Base-by-base conservation (phyloP, 2,329 filamentous ascomycete species). In the Xylariaceae sp. region DNA sequence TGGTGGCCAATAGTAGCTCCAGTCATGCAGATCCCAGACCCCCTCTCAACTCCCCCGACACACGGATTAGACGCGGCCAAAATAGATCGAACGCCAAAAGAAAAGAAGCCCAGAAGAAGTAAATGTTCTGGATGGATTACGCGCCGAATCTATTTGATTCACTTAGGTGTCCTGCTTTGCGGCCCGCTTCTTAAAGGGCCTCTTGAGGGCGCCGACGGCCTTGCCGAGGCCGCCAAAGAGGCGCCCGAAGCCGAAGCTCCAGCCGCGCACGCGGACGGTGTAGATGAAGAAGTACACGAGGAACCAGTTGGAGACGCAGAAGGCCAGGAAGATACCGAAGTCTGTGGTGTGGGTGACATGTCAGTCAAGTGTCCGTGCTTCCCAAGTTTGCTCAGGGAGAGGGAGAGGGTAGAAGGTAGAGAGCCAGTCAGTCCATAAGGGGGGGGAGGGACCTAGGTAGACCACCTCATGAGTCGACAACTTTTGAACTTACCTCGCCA, bases 251-350 rank as follows among this genome's bases (percentile, higher is more conserved):
- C 81, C 83, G 56, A 87, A 87, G 15, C 60, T 72, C 80, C 80
- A 87, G 6, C 78, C 72, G 43, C 69, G 70, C 35, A 87, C 73
- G 13, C 83, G 68, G 5, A 85, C 78, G 3, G 75, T 80, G 58
- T 81, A 88, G 36, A 87, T 77, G 51, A 88, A 86, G 59, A 86
- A 84, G 54, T 83, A 84, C 1, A 86, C 80, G 34, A 87, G 56
- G 25, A 69, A 60, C 77, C 77, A 86, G 50, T 86, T 87, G 32
- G 73, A 78, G 11, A 82, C 60, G 33, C 74, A 75, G 53, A 86
- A 88, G 2, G 73, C 76, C 7, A 84, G 46, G 61, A 87, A 84
- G 39, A 87, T 78, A 6, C 80, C 83, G 46, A 86, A 82, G 31
- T 64, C 60, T 60, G n/a, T 37, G 5, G n/a, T n/a, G n/a, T n/a